Evolutionary conservation across 176 grass and related monocot genomes (phyloP).

Genomic region (Rhynchospora pubera): DNA sequence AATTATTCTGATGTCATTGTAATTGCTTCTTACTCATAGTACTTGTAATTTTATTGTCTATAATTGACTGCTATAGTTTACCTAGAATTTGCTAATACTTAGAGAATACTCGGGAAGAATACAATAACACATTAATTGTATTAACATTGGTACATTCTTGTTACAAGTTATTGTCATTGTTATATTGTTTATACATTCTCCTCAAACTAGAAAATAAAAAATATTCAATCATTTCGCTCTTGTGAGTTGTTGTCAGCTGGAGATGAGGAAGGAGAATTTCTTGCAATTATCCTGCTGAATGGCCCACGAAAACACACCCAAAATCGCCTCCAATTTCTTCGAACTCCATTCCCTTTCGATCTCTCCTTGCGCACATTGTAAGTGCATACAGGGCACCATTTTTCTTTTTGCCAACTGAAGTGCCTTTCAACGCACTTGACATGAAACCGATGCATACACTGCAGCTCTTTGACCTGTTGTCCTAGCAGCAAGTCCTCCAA

Average conservation of each 20-base stretch:
- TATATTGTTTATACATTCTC: neutral
- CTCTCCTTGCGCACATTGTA: neutral
- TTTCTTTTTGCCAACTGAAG: neutral
- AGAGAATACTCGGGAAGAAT: neutral
- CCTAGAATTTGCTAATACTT: neutral
- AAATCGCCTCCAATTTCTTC: slow-evolving; percentile 1
- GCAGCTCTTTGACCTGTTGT: neutral
- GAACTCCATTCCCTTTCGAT: neutral
- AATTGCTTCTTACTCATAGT: neutral
- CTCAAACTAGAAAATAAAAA: neutral
- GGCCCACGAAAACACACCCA: neutral
- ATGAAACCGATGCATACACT: neutral
- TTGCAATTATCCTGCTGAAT: slow-evolving; percentile 1
- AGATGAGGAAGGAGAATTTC: slow-evolving; percentile 9
- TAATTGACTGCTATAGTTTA: neutral
- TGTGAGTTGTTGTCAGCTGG: neutral
- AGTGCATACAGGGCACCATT: neutral
- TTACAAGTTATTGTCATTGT: neutral
- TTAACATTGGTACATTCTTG: neutral
- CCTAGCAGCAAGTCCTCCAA: neutral
- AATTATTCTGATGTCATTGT: neutral
- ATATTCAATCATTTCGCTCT: neutral
- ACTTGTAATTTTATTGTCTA: neutral
- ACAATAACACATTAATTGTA: slow-evolving; percentile 1
- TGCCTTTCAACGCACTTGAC: neutral